A percentile compares a stretch with the other conserved stretches of the same genome.
Conservation (phyloP, 805 yeast genomes). For the Barnettozyma californica region DNA sequence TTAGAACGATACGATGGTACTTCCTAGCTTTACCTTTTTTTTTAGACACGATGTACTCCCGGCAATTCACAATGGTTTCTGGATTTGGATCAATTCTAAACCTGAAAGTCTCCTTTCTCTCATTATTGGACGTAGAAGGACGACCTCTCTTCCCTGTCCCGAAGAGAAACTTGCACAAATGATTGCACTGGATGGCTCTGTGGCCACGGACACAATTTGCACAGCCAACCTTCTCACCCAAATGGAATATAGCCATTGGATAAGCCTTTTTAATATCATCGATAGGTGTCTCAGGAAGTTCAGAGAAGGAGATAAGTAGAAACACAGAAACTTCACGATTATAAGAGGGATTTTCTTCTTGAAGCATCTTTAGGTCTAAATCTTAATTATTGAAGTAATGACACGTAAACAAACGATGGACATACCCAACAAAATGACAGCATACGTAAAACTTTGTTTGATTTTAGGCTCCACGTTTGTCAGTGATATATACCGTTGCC, state of each 20-base stretch:
- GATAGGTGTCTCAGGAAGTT: not conserved
- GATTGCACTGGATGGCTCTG: constrained; percentile 81
- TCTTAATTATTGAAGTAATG: no score
- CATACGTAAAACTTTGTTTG: no score
- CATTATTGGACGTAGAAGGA: constrained; percentile 38
- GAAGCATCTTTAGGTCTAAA: no score
- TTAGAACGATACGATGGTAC: constrained; percentile 16
- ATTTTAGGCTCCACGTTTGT: no score
- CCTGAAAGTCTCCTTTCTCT: constrained; percentile 12
- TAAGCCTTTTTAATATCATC: not conserved
- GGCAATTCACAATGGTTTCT: constrained; percentile 1
- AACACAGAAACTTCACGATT: not conserved
- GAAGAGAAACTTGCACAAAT: constrained; percentile 70
- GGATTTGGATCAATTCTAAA: constrained; percentile 13
- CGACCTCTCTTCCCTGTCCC: constrained; percentile 90
- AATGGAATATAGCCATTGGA: constrained; percentile 62
- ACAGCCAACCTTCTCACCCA: constrained; percentile 79
- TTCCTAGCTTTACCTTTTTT: constrained; percentile 12
- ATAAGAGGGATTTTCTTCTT: no score
- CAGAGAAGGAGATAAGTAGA: not conserved
- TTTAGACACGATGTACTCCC: constrained; percentile 14
- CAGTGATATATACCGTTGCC: no score
- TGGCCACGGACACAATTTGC: constrained; percentile 89
- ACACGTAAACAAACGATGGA: no score
- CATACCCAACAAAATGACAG: no score